Percentiles rank a stretch among this genome's conserved stretches.
Conservation (phyloP, 805 yeast species). For the Kodamaea lidongshanica region DNA sequence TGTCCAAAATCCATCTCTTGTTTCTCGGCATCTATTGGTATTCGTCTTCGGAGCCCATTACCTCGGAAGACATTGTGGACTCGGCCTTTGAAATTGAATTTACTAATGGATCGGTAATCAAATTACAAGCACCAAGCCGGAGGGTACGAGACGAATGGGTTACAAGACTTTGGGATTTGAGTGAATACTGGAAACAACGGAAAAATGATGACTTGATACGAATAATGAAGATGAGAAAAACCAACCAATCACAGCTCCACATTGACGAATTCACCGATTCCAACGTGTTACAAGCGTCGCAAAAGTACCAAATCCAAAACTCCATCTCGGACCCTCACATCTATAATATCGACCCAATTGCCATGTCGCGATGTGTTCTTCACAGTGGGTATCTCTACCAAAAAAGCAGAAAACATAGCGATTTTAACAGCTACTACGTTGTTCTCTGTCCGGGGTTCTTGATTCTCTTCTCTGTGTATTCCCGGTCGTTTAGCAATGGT, state of each 20-base stretch:
- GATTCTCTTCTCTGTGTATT: constrained; percentile 47
- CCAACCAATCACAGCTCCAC: constrained; percentile 43
- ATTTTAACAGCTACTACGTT: constrained; percentile 56
- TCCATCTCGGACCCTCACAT: constrained; percentile 47
- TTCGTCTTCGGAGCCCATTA: constrained; percentile 16
- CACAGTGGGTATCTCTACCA: constrained; percentile 63
- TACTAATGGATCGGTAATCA: constrained; percentile 39
- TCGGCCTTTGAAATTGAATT: constrained; percentile 50
- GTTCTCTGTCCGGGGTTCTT: constrained; percentile 68
- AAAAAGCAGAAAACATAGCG: constrained; percentile 62
- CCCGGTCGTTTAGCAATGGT: constrained; percentile 42
- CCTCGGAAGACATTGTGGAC: constrained; percentile 31
- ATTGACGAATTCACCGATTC: constrained; percentile 56
- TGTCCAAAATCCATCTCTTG: constrained; percentile 21
- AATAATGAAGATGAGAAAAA: constrained; percentile 30
- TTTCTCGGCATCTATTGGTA: constrained; percentile 28
- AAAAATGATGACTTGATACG: constrained; percentile 34
- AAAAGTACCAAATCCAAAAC: constrained; percentile 15
- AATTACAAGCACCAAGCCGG: constrained; percentile 51
- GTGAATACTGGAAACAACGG: constrained; percentile 55
- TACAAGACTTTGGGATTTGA: constrained; percentile 36
- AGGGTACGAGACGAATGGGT: constrained; percentile 62
- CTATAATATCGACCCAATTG: constrained; percentile 50
- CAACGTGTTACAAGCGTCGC: constrained; percentile 34
- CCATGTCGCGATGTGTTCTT: constrained; percentile 55